Evolutionary conservation across 2,329 filamentous ascomycete species (phyloP).

Genomic region (Monascus ruber): DNA sequence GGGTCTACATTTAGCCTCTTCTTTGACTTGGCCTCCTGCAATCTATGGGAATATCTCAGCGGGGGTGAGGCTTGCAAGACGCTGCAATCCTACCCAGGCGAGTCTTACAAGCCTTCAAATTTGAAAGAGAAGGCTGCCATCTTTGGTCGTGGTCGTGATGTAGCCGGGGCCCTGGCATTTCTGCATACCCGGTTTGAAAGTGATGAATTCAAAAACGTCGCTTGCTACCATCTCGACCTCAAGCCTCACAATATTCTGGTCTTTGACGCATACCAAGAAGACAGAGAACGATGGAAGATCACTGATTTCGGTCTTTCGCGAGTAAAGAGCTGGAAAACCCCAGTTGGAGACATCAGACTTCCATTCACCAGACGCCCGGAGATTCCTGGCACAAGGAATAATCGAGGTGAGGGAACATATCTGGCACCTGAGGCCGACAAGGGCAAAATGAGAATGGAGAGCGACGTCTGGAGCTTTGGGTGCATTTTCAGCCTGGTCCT

Average conservation of each 20-base stretch:
- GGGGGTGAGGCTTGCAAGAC: slow-evolving; percentile 4
- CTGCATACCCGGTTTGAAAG: slow-evolving; percentile 27
- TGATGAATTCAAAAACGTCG: slow-evolving; percentile 14
- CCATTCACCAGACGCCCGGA: slow-evolving; percentile 14
- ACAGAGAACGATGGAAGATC: slow-evolving; percentile 26
- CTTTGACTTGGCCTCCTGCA: slow-evolving; percentile 29
- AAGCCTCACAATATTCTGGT: slow-evolving; percentile 29
- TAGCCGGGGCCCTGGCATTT: slow-evolving; percentile 26
- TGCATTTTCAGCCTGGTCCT: slow-evolving; percentile 31
- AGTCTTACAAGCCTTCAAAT: neutral
- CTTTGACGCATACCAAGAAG: slow-evolving; percentile 7
- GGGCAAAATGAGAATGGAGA: slow-evolving; percentile 21
- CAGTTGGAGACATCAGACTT: slow-evolving; percentile 16
- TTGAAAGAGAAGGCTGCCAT: slow-evolving; percentile 14
- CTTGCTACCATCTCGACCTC: slow-evolving; percentile 34
- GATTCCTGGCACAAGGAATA: slow-evolving; percentile 13
- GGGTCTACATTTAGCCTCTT: slow-evolving; percentile 29
- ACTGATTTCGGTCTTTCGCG: slow-evolving; percentile 34
- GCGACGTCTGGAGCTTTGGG: slow-evolving; percentile 33
- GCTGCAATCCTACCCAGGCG: neutral
- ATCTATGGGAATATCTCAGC: slow-evolving; percentile 28
- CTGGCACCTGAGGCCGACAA: slow-evolving; percentile 22
- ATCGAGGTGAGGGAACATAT: slow-evolving; percentile 25
- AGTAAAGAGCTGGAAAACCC: slow-evolving; percentile 19
- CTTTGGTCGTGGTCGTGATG: slow-evolving; percentile 17